These are phyloP conservation scores for Euphorbia tirucalli DNA, from an alignment of 345 rosid species.

Conservation along the genomic window DNA sequence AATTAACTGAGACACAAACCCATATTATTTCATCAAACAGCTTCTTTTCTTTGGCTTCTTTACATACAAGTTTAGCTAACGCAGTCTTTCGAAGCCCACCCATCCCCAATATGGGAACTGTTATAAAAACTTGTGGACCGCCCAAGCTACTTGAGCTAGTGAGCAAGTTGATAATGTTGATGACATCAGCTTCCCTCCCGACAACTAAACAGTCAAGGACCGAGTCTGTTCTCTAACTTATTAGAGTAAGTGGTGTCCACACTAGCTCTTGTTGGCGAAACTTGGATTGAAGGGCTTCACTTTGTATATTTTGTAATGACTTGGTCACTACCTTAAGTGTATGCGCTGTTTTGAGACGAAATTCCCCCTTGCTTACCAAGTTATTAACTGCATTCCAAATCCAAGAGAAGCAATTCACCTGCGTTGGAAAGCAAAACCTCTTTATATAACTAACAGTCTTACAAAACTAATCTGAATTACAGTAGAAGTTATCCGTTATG, in stretches of 20 bases:
- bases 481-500: too few relatives aligned
- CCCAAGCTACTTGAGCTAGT: conserved; percentile 5
- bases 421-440: too few relatives aligned
- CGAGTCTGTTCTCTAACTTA: neutral
- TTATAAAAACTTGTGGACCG: neutral
- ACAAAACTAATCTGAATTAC: too few relatives aligned
- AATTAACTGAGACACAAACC: too few relatives aligned
- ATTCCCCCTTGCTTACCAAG: neutral
- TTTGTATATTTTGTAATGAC: neutral
- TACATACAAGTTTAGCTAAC: conserved; percentile 9
- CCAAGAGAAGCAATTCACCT: too few relatives aligned
- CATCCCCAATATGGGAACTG: conserved; percentile 22
- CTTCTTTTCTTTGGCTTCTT: neutral
- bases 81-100: conserved; percentile 28
- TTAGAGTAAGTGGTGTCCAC: too few relatives aligned
- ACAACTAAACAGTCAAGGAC: neutral
- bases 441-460: too few relatives aligned
- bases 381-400: neutral
- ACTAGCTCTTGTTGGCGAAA: too few relatives aligned
- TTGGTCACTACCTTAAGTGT: too few relatives aligned
- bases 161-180: neutral
- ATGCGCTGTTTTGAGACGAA: too few relatives aligned
- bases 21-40: too few relatives aligned
- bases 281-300: neutral
- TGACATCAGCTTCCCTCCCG: neutral